Evolutionary conservation across 73 alveolate species (phyloP), one percentile per base, ranked within the genome.

Genomic region (Strombidium stylifer): DNA sequence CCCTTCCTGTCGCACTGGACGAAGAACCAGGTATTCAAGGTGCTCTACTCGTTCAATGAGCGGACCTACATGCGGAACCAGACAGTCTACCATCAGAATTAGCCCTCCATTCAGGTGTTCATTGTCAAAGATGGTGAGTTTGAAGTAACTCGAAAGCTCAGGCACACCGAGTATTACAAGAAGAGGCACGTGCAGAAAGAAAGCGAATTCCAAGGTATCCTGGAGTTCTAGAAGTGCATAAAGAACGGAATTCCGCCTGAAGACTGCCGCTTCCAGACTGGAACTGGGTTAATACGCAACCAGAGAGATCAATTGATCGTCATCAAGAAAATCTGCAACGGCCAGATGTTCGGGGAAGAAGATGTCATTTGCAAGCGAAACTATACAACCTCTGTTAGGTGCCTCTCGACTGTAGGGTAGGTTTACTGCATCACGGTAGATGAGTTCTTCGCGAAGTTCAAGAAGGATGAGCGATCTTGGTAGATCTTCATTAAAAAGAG

Each of bases 311-410:
- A n/a, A n/a, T n/a, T 32, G 51, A 5, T 58, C 37, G 48, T 31
- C 81, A 2, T 67, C 30, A 12, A 49, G 50, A 27, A 50, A 49
- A 3, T n/a, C 46, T 2, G 16, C 53, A 19, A 68, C 1, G 81
- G 81, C 7, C 28, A 67, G 18, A 67, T 67, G 69, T 48, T 67
- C 23, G 81, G 81, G 32, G 81, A 67, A 49, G 81, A 67, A n/a
- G 81, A 67, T 67, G 81, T 67, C 2, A 59, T 67, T 25, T 30
- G 27, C 18, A 47, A 42, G 16, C 28, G 81, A 50, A 32, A 25
- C 1, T 67, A 67, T 35, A 28, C 60, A 2, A 8, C 48, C 3
- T 31, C 81, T 19, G 45, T 67, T 8, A 50, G 48, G 1, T 49
- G 81, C 21, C 28, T 68, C 24, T 49, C 81, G 2, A 67, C 53